A percentile compares a stretch with the other conserved stretches of the same genome.
These are phyloP conservation scores for Penicillium expansum DNA, from an alignment of 2,329 filamentous ascomycete genomes.

Conservation along the genomic window DNA sequence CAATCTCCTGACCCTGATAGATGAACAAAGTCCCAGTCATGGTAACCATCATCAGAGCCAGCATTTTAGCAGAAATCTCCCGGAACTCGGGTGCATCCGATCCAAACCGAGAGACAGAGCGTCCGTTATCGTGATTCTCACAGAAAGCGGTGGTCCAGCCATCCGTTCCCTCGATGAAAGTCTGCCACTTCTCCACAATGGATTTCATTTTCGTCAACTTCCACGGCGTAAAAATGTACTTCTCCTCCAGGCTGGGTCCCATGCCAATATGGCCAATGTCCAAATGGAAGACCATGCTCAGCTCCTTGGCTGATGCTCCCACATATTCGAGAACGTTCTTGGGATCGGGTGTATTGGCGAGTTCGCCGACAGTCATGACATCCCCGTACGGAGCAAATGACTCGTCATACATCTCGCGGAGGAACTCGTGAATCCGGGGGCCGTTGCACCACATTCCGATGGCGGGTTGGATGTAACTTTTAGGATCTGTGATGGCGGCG, in stretches of 20 bases:
- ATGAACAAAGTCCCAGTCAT: slow-evolving; percentile 57
- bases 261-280: slow-evolving; percentile 51
- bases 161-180: slow-evolving; percentile 48
- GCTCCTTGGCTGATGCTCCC: slow-evolving; percentile 55
- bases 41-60: slow-evolving; percentile 49
- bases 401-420: slow-evolving; percentile 63
- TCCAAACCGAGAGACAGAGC: slow-evolving; percentile 55
- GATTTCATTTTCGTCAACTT: slow-evolving; percentile 51
- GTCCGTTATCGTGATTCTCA: slow-evolving; percentile 63
- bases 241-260: slow-evolving; percentile 47
- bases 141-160: slow-evolving; percentile 60
- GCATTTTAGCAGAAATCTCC: slow-evolving; percentile 52
- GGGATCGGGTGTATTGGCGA: slow-evolving; percentile 61
- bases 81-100: slow-evolving; percentile 50
- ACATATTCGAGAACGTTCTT: slow-evolving; percentile 60
- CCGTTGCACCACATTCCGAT: slow-evolving; percentile 63
- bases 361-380: slow-evolving; percentile 68
- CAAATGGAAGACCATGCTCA: slow-evolving; percentile 65
- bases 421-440: slow-evolving; percentile 65
- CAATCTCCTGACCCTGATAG: slow-evolving; percentile 61
- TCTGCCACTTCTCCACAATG: slow-evolving; percentile 52
- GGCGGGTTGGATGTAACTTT: slow-evolving; percentile 51
- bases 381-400: slow-evolving; percentile 57
- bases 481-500: slow-evolving; percentile 53
- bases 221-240: slow-evolving; percentile 46